phyloP scores from a whole-genome alignment of 2,329 filamentous ascomycete species.

The Colletotrichum truncatum region DNA sequence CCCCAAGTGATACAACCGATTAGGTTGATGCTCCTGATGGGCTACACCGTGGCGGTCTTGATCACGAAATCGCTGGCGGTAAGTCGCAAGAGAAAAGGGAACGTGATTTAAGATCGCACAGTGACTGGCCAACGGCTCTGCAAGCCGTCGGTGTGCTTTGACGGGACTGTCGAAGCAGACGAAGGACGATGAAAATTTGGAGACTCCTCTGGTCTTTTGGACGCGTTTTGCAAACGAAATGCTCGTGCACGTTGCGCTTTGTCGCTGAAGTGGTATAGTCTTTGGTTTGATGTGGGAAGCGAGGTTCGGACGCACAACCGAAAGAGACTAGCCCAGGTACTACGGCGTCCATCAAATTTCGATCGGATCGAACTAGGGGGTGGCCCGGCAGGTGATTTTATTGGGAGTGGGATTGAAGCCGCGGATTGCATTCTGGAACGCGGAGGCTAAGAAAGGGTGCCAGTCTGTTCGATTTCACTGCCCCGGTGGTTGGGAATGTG shows the following conservation, averaged over 20 bases:
- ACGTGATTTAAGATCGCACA: neutral
- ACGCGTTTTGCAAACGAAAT: neutral
- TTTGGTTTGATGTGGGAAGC: slow-evolving; percentile 13
- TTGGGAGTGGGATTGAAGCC: neutral
- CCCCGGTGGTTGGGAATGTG: neutral
- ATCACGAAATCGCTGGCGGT: neutral
- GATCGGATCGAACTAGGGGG: slow-evolving; percentile 16
- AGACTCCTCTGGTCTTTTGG: neutral
- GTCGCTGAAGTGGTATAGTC: neutral
- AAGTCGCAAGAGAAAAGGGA: neutral
- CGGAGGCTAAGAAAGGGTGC: neutral
- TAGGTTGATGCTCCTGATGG: neutral
- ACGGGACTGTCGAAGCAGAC: neutral
- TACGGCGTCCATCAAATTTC: slow-evolving; percentile 7
- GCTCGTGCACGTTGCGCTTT: slow-evolving; percentile 17
- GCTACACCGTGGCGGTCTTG: neutral
- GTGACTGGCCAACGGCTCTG: neutral
- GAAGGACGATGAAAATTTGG: neutral
- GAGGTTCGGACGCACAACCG: slow-evolving; percentile 2
- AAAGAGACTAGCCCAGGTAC: slow-evolving; percentile 5
- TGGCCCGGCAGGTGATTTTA: slow-evolving; percentile 8
- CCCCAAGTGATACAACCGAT: neutral
- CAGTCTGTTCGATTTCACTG: neutral
- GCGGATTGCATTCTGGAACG: neutral
- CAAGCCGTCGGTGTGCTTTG: neutral